These are phyloP conservation scores for Hortiboletus flavorubellus DNA, from an alignment of 768 basidiomycete genomes.

Conservation along the genomic window DNA sequence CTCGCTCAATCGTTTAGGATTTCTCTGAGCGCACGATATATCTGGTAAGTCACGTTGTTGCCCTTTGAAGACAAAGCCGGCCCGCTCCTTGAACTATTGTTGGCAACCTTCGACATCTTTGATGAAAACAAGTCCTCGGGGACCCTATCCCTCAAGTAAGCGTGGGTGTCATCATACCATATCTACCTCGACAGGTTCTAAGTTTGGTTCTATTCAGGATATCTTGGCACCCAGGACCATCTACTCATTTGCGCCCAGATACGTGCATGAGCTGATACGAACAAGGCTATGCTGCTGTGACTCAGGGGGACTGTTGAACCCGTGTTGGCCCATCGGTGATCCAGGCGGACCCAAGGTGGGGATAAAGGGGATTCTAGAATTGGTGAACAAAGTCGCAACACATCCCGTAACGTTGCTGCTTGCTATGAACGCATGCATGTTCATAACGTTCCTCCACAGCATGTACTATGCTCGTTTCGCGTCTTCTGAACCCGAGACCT, in stretches of 20 bases:
- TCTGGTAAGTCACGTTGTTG: background rate
- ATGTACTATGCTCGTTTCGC: background rate
- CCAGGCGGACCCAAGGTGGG: conserved; percentile 2
- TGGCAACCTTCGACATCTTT: background rate
- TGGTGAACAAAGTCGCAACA: background rate
- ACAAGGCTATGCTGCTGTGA: background rate
- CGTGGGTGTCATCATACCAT: background rate
- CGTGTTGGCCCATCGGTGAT: conserved; percentile 5
- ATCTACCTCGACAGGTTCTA: background rate
- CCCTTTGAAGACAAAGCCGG: background rate
- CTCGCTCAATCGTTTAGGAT: background rate
- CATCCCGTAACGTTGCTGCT: background rate
- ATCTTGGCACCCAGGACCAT: background rate
- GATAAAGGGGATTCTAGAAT: background rate
- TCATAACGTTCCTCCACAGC: conserved; percentile 1
- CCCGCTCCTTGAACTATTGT: background rate
- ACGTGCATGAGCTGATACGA: background rate
- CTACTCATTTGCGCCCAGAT: background rate
- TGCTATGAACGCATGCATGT: background rate
- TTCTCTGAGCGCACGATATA: background rate
- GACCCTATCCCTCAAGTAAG: background rate
- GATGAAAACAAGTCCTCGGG: background rate
- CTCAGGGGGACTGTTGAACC: background rate
- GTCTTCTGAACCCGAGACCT: background rate
- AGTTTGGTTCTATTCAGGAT: background rate